These are phyloP conservation scores for Coemansia sp. DNA, from an alignment of 192 early-diverging fungal species.

Conservation along the genomic window DNA sequence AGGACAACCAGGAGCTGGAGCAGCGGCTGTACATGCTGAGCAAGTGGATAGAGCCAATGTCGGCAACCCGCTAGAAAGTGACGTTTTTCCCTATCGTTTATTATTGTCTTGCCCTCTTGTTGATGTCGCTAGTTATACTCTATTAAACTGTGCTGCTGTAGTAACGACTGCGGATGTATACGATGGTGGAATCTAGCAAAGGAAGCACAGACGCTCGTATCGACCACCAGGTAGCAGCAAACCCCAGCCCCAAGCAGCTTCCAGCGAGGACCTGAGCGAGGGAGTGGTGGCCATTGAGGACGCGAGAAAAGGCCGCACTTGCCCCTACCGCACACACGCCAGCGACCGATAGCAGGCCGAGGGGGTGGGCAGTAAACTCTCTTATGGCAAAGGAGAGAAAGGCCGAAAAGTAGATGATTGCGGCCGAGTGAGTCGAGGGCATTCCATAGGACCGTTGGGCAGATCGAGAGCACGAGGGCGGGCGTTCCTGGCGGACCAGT, in stretches of 20 bases:
- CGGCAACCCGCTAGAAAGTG: conserved; percentile 2
- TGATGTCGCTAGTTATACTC: not conserved
- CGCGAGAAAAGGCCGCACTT: conserved; percentile 27
- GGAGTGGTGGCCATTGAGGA: conserved; percentile 29
- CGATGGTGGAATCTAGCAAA: not conserved
- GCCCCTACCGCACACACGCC: conserved; percentile 2
- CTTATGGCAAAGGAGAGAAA: conserved; percentile 1
- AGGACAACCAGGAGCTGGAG: conserved; percentile 50
- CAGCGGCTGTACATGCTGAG: conserved; percentile 47
- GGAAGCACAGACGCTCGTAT: not conserved
- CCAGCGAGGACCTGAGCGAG: conserved; percentile 32
- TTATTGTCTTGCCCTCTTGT: not conserved
- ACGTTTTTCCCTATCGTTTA: not conserved
- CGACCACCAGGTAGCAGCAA: conserved; percentile 28
- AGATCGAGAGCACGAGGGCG: not conserved
- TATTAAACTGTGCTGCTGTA: not conserved
- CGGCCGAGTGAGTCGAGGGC: conserved; percentile 41
- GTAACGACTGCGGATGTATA: not conserved
- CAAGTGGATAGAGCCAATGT: conserved; percentile 44
- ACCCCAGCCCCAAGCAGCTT: conserved; percentile 6
- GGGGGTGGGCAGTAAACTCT: no score
- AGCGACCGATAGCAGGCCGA: not conserved
- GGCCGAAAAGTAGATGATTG: conserved; percentile 20
- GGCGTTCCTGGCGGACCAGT: conserved; percentile 30
- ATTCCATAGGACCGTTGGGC: conserved; percentile 27